Percentiles rank a stretch among this genome's conserved stretches.
Evolutionary conservation across 2,329 filamentous ascomycete genomes (phyloP).

Genomic region (Knoxdaviesia capensis): DNA sequence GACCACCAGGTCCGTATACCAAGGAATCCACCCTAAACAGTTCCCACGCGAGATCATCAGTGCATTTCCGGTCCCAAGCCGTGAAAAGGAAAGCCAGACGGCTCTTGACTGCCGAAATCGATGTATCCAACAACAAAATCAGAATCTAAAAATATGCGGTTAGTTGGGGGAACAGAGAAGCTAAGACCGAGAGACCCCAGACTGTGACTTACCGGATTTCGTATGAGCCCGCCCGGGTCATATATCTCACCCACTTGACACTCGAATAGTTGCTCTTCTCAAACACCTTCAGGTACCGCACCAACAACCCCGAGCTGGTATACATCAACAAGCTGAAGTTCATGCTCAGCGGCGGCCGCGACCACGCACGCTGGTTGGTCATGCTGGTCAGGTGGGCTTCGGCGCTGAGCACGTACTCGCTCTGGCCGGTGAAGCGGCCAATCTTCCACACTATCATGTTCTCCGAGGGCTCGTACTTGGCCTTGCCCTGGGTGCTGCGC

Average conservation of each 20-base stretch:
- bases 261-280: constrained; percentile 98
- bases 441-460: constrained; percentile 99
- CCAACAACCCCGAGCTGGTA: constrained; percentile 78
- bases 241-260: constrained; percentile 98
- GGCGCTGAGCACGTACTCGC: constrained; percentile 83
- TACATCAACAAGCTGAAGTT: constrained; percentile 96
- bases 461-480: constrained; percentile 94
- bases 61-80: no score
- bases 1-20: no score
- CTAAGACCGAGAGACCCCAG: no score
- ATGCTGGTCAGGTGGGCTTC: constrained; percentile 88
- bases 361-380: constrained; percentile 98
- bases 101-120: no score
- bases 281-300: constrained; percentile 94
- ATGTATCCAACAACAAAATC: no score
- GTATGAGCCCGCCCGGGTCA: constrained; percentile 94
- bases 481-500: constrained; percentile 85
- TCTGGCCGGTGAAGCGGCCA: constrained; percentile 92
- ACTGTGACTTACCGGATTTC: constrained; percentile 54
- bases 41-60: no score
- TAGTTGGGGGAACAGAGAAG: no score
- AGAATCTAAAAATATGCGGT: no score
- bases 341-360: constrained; percentile 73
- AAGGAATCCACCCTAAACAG: no score
- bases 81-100: no score